Evolutionary conservation across 371 early-diverging fungal genomes (phyloP).

Genomic region (Smittium mucronatum): DNA sequence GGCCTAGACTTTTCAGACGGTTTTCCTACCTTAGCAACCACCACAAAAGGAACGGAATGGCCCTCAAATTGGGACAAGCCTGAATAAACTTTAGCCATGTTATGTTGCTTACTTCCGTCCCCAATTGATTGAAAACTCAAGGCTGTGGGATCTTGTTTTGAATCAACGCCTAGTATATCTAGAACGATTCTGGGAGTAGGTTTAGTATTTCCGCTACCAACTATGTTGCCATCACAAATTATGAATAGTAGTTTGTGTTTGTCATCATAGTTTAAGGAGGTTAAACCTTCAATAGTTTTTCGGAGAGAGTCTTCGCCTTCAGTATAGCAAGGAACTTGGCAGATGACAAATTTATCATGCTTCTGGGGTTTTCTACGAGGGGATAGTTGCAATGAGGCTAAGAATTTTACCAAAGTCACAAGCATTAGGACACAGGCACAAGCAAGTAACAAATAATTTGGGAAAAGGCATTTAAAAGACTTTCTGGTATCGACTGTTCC

Average conservation of each 20-base stretch:
- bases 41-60: slow-evolving; percentile 82
- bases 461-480: slow-evolving; percentile 65
- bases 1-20: slow-evolving; percentile 62
- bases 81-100: slow-evolving; percentile 94
- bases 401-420: slow-evolving; percentile 76
- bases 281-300: slow-evolving; percentile 85
- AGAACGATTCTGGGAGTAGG: slow-evolving; percentile 94
- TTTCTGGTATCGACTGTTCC: slow-evolving; percentile 80
- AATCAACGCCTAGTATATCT: slow-evolving; percentile 86
- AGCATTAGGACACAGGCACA: slow-evolving; percentile 65
- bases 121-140: slow-evolving; percentile 80
- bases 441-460: slow-evolving; percentile 72
- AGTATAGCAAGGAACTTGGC: slow-evolving; percentile 93
- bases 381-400: slow-evolving; percentile 77
- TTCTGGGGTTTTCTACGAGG: slow-evolving; percentile 56
- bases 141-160: slow-evolving; percentile 74
- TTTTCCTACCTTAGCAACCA: slow-evolving; percentile 87
- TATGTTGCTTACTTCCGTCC: slow-evolving; percentile 75
- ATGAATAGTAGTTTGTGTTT: slow-evolving; percentile 85
- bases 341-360: slow-evolving; percentile 82
- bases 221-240: slow-evolving; percentile 82
- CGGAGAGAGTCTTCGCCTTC: slow-evolving; percentile 84
- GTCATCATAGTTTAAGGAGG: slow-evolving; percentile 79
- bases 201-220: slow-evolving; percentile 88
- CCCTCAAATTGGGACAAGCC: slow-evolving; percentile 90